These are phyloP conservation scores for Penicillium sp. DNA, from an alignment of 2,329 filamentous ascomycete species.

Conservation along the genomic window DNA sequence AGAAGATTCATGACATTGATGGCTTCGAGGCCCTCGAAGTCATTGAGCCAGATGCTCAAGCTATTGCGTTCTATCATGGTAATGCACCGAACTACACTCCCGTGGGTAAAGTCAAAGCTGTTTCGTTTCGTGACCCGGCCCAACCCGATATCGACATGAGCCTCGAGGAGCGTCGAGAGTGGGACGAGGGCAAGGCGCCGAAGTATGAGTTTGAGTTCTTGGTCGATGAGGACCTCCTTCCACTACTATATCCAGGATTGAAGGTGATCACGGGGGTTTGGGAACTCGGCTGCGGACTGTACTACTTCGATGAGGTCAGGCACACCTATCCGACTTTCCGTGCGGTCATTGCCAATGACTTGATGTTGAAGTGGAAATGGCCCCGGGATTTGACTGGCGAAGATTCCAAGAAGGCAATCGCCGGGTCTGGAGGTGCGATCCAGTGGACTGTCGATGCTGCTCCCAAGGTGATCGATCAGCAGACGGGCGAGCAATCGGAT, in stretches of 20 bases:
- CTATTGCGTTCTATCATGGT: slow-evolving; percentile 47
- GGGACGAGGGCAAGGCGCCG: slow-evolving; percentile 18
- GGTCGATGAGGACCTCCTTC: slow-evolving; percentile 60
- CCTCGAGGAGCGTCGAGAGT: slow-evolving; percentile 29
- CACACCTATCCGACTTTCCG: slow-evolving; percentile 60
- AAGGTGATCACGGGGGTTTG: slow-evolving; percentile 56
- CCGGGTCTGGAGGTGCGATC: neutral
- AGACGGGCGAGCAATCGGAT: neutral
- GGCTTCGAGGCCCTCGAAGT: slow-evolving; percentile 60
- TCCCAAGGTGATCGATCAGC: neutral
- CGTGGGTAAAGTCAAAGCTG: slow-evolving; percentile 53
- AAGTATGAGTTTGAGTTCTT: slow-evolving; percentile 54
- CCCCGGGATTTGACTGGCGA: slow-evolving; percentile 33
- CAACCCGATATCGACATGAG: slow-evolving; percentile 38
- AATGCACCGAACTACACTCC: slow-evolving; percentile 45
- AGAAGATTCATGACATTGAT: slow-evolving; percentile 47
- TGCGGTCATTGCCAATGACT: slow-evolving; percentile 61
- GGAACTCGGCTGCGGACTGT: slow-evolving; percentile 56
- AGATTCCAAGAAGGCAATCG: neutral
- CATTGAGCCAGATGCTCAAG: slow-evolving; percentile 43
- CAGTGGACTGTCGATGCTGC: neutral
- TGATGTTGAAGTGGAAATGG: slow-evolving; percentile 63
- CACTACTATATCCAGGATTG: slow-evolving; percentile 60
- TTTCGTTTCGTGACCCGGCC: slow-evolving; percentile 46
- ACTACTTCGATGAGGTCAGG: slow-evolving; percentile 59